Conservation (phyloP, 129 eudicot species). For the Kitagawia praeruptora region DNA sequence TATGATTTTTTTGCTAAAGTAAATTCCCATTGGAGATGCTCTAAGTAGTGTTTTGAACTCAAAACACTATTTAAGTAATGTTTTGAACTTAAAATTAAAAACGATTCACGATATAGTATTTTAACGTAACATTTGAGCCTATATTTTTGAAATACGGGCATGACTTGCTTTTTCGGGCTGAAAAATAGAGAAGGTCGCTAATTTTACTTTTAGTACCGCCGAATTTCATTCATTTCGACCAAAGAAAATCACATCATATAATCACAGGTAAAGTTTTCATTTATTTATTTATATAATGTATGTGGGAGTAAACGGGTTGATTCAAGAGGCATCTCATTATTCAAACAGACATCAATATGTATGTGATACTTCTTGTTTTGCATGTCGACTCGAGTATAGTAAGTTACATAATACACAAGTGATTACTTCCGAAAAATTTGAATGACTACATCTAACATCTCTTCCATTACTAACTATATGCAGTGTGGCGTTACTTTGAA, state of each 20-base stretch:
- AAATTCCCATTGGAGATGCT: no score
- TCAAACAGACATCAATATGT: background rate
- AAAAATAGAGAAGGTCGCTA: background rate
- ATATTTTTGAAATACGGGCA: no score
- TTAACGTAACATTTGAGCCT: no score
- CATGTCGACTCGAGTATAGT: background rate
- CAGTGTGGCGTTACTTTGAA: conserved; percentile 16
- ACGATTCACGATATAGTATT: no score
- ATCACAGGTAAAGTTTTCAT: background rate
- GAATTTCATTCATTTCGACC: background rate
- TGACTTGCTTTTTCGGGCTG: background rate
- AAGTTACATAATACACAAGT: background rate
- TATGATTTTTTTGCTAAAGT: no score
- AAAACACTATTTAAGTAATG: no score
- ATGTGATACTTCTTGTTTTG: background rate
- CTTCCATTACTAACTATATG: conserved; percentile 23
- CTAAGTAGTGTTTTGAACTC: no score
- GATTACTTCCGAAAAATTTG: conserved; percentile 8
- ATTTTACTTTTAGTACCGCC: no score
- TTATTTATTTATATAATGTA: background rate
- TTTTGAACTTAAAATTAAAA: no score
- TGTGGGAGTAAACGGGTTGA: background rate
- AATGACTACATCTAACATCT: conserved; percentile 15
- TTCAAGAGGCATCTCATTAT: background rate
- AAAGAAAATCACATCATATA: no score